Evolutionary conservation across 2,329 filamentous ascomycete genomes (phyloP), one percentile per base, ranked within the genome.

Genomic region (Colletotrichum somersetense): DNA sequence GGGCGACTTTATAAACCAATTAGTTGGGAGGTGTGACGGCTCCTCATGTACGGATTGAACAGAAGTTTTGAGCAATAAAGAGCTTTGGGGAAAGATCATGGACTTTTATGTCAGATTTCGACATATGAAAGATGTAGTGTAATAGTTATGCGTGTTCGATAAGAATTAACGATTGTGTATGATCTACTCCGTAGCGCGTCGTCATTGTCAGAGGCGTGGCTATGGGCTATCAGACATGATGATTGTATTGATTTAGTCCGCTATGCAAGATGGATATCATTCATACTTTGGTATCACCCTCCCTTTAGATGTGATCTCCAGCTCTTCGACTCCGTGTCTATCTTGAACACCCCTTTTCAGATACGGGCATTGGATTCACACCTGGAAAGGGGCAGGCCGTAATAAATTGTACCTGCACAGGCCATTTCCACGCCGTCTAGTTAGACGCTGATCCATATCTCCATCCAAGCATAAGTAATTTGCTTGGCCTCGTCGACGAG

Each of bases 401-500:
- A n/a, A n/a, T n/a, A n/a, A n/a, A n/a, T n/a, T n/a, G n/a, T n/a
- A n/a, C n/a, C n/a, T n/a, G n/a, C n/a, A n/a, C n/a, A n/a, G n/a
- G n/a, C n/a, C n/a, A n/a, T n/a, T n/a, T n/a, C n/a, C n/a, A n/a
- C n/a, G n/a, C n/a, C n/a, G n/a, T n/a, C n/a, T n/a, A n/a, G n/a
- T n/a, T n/a, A n/a, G n/a, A n/a, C n/a, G 11, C 70, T 76, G 5
- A 80, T 88, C 88, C 88, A 90, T 56, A 88, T 82, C 2, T 86
- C 88, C 88, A 91, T 91, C 88, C 89, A 90, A 3, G 83, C 85
- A 23, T 87, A 78, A 0, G 86, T 85, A 33, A 90, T 79, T 71
- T 84, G 76, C 80, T 90, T 91, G 0, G 89, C 89, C 78, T 91
- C 89, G 77, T 90, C 89, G 1, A 91, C 88, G 30, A 91, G 75